phyloP scores from a whole-genome alignment of 371 early-diverging fungal species.

The Dichotomocladium elegans region DNA sequence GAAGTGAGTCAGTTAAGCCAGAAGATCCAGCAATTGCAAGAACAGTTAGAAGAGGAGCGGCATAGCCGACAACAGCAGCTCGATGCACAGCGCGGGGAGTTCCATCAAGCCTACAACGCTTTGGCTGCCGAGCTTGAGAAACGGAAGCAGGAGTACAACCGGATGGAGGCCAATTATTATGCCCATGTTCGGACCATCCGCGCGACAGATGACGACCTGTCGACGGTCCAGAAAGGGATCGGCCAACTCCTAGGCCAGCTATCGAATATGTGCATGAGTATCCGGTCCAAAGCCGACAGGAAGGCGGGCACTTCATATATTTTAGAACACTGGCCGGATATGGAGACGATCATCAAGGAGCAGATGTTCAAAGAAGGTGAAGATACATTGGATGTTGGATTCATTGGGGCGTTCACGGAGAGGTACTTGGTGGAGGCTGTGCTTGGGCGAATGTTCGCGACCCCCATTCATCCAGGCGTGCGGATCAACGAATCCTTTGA shows the following conservation, averaged over 20 bases:
- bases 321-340: slow-evolving; percentile 19
- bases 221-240: slow-evolving; percentile 25
- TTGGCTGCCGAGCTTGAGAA: neutral
- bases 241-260: slow-evolving; percentile 17
- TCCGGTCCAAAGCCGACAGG: slow-evolving; percentile 36
- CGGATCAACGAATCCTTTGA: slow-evolving; percentile 27
- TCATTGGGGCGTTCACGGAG: slow-evolving; percentile 21
- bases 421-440: slow-evolving; percentile 21
- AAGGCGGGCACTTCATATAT: slow-evolving; percentile 24
- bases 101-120: neutral
- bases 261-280: slow-evolving; percentile 25
- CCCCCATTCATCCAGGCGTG: slow-evolving; percentile 31
- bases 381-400: slow-evolving; percentile 5
- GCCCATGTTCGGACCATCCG: slow-evolving; percentile 27
- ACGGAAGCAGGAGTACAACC: slow-evolving; percentile 19
- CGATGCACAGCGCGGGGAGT: neutral
- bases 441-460: slow-evolving; percentile 12
- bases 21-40: neutral
- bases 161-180: slow-evolving; percentile 38
- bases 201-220: slow-evolving; percentile 36
- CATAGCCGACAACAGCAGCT: neutral
- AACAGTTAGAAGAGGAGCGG: neutral
- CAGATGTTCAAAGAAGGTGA: neutral
- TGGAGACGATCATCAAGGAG: neutral
- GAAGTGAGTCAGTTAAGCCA: neutral